Conservation (phyloP, 305 asterid genomes). For the Solanum hybrid region DNA sequence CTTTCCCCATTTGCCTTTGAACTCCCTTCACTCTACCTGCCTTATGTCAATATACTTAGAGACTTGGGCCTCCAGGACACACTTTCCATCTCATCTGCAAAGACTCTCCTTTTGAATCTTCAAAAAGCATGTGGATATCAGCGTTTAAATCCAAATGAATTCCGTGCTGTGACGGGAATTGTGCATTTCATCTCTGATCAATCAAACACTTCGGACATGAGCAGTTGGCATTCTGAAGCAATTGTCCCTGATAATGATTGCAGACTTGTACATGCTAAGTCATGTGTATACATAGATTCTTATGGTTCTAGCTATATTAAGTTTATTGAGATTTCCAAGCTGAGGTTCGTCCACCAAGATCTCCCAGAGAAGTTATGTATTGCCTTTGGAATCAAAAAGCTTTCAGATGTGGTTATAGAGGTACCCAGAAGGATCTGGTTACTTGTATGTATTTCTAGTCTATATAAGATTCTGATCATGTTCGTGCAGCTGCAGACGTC, state of each 20-base stretch:
- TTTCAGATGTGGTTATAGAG: conserved; percentile 89
- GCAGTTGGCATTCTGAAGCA: conserved; percentile 64
- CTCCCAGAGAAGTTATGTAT: conserved; percentile 61
- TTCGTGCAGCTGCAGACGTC: neutral
- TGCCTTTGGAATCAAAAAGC: conserved; percentile 67
- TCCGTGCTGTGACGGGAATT: conserved; percentile 83
- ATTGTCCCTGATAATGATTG: conserved; percentile 91
- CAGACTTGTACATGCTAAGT: conserved; percentile 81
- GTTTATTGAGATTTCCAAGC: conserved; percentile 66
- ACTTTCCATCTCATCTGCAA: conserved; percentile 64
- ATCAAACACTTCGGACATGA: conserved; percentile 32
- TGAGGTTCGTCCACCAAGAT: conserved; percentile 79
- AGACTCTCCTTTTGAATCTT: conserved; percentile 66
- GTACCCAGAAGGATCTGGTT: conserved; percentile 26
- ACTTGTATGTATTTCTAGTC: neutral
- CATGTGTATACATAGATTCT: conserved; percentile 76
- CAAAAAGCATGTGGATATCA: conserved; percentile 89
- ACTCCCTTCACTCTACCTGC: conserved; percentile 76
- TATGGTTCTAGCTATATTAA: conserved; percentile 67
- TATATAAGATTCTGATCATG: neutral
- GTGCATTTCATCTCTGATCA: conserved; percentile 63
- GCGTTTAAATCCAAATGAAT: conserved; percentile 85
- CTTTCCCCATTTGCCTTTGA: conserved; percentile 95
- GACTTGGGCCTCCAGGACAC: conserved; percentile 81
- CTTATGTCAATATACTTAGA: conserved; percentile 68